These are phyloP conservation scores for Grosmannia clavigera DNA, from an alignment of 2,329 filamentous ascomycete genomes.

Conservation along the genomic window DNA sequence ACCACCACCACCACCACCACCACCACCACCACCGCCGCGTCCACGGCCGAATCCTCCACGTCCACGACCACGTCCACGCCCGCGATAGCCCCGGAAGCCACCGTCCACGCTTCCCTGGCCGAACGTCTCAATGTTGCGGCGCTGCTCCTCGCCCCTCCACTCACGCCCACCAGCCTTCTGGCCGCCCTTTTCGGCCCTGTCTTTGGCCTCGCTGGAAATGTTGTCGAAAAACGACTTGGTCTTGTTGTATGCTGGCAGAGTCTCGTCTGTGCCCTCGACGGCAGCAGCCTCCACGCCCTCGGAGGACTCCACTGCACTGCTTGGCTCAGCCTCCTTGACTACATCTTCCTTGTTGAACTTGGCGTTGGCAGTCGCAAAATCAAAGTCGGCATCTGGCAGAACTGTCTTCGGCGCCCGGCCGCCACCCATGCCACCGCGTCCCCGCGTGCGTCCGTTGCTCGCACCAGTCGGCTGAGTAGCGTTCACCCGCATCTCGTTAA, in stretches of 20 bases:
- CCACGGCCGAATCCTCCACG: constrained; percentile 29
- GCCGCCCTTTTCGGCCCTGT: constrained; percentile 61
- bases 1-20: constrained; percentile 6
- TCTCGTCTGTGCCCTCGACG: constrained; percentile 13
- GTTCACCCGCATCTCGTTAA: constrained; percentile 63
- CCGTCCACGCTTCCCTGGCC: constrained; percentile 91
- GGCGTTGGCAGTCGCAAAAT: constrained; percentile 76
- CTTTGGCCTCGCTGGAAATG: constrained; percentile 86
- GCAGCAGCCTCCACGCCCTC: constrained; percentile 4
- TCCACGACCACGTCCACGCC: constrained; percentile 64
- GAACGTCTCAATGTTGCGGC: constrained; percentile 94
- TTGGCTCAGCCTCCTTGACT: constrained; percentile 55
- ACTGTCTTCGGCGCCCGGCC: constrained; percentile 58
- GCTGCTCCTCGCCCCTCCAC: constrained; percentile 86
- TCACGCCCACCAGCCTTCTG: constrained; percentile 67
- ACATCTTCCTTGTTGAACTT: constrained; percentile 82
- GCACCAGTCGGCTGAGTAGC: constrained; percentile 21
- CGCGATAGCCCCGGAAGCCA: constrained; percentile 62
- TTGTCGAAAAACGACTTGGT: constrained; percentile 92
- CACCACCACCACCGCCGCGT: constrained; percentile 20
- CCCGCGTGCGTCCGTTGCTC: constrained; percentile 22
- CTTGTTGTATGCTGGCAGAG: constrained; percentile 65
- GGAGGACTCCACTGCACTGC: constrained; percentile 18
- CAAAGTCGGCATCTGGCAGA: constrained; percentile 81
- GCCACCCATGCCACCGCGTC: constrained; percentile 28